Conservation (phyloP, 2,329 filamentous ascomycete species). For the Microcyclospora tardicrescens region DNA sequence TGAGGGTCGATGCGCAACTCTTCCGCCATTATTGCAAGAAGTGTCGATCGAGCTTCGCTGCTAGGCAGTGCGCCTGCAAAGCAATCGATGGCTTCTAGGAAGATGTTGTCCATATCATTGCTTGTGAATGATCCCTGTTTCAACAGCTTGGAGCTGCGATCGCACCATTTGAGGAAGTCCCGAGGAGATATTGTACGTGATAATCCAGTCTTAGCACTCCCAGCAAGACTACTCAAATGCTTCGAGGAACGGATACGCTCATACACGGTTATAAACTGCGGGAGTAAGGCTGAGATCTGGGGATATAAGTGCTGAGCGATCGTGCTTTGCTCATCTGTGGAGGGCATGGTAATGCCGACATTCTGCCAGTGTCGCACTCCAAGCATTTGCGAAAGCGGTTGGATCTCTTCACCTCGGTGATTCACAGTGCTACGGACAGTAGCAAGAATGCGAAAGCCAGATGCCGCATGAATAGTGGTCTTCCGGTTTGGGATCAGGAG, state of each 20-base stretch:
- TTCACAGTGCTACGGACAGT: constrained; percentile 64
- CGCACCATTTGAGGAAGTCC: constrained; percentile 87
- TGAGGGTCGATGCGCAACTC: constrained; percentile 79
- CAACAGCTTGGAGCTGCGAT: constrained; percentile 57
- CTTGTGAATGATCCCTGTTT: constrained; percentile 50
- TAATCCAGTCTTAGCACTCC: constrained; percentile 41
- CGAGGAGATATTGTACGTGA: constrained; percentile 53
- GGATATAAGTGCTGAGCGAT: constrained; percentile 63
- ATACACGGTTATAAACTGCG: constrained; percentile 46
- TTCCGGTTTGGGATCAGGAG: constrained; percentile 80
- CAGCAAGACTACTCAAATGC: constrained; percentile 31
- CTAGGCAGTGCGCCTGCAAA: constrained; percentile 73
- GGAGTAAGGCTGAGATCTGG: constrained; percentile 45
- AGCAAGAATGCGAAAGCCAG: constrained; percentile 81
- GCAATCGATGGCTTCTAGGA: constrained; percentile 85
- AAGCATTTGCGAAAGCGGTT: constrained; percentile 56
- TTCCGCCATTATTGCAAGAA: constrained; percentile 64
- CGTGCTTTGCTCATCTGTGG: constrained; percentile 56
- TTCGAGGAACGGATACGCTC: constrained; percentile 29
- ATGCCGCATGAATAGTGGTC: constrained; percentile 69
- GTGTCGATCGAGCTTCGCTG: constrained; percentile 42
- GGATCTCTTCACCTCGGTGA: constrained; percentile 56
- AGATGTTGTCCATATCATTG: constrained; percentile 70
- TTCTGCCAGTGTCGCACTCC: constrained; percentile 77
- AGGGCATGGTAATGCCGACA: constrained; percentile 55